Evolutionary conservation across 2,329 filamentous ascomycete species (phyloP).

Genomic region (Trichoderma sp.): DNA sequence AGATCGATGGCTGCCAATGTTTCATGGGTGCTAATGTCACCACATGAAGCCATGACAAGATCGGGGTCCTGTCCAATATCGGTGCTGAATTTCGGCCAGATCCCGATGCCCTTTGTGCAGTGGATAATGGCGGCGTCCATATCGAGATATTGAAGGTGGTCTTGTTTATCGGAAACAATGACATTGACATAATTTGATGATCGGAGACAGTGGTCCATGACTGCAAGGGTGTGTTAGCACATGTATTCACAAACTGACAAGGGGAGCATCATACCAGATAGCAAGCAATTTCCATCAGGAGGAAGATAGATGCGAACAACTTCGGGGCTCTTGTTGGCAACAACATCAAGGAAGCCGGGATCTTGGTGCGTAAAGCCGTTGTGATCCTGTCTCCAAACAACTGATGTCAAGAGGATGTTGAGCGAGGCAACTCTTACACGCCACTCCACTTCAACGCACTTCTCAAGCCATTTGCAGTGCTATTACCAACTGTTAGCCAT

Average conservation of each 20-base stretch:
- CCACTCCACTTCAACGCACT: conserved; percentile 79
- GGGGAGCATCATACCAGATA: conserved; percentile 49
- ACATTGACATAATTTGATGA: conserved; percentile 81
- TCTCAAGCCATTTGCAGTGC: conserved; percentile 85
- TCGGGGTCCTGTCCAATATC: conserved; percentile 70
- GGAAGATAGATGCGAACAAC: conserved; percentile 80
- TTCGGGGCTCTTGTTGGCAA: conserved; percentile 78
- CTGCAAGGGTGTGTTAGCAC: conserved; percentile 32
- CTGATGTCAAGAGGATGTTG: conserved; percentile 77
- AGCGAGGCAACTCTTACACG: conserved; percentile 71
- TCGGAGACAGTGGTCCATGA: conserved; percentile 74
- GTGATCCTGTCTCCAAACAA: conserved; percentile 81
- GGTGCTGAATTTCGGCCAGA: conserved; percentile 77
- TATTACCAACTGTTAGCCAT: conserved; percentile 31
- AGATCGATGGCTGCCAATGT: conserved; percentile 73
- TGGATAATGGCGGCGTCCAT: conserved; percentile 74
- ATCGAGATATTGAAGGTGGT: conserved; percentile 73
- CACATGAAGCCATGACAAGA: conserved; percentile 74
- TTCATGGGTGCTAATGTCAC: conserved; percentile 74
- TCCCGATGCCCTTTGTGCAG: conserved; percentile 76
- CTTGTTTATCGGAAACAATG: conserved; percentile 77
- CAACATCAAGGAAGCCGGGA: conserved; percentile 76
- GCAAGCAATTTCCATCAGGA: conserved; percentile 75
- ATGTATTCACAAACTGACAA: neutral
- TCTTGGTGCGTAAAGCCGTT: conserved; percentile 84